Evolutionary conservation across 371 early-diverging fungal genomes (phyloP), one percentile per base, ranked within the genome.

Genomic region (Chytridium lagenaria): DNA sequence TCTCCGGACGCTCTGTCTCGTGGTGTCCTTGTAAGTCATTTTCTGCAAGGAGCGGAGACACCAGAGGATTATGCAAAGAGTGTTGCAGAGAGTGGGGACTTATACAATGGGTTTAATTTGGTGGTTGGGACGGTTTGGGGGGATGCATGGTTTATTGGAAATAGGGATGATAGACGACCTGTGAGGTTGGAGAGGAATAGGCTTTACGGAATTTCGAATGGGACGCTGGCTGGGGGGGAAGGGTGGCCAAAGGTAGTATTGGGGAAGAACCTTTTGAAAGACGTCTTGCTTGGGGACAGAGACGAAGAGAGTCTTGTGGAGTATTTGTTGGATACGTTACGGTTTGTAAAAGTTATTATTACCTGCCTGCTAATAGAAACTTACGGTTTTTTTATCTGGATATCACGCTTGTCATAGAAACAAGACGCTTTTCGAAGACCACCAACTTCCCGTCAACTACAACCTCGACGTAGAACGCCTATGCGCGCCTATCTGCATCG

Each of bases 61-160:
- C 33, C 74, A 15, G 61, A 30, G 15, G 40, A 12, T n/a, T 81
- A 77, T 59, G 70, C 70, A 0, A 16, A 12, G 30, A 34, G 7
- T 0, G 40, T 81, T 12, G 33, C 68, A 30, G n/a, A 1, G 2
- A 31, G 72, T 0, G 1, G 61, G 16, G 40, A 63, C 3, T 2
- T 50, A 33, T 83, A 77, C 77, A 78, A 79, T 61, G 83, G 83
- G 16, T 83, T 83, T 74, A 83, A 83, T 52, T 61, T 83, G 19
- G 78, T 83, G 30, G 78, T 80, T 2, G 83, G 83, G 12, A 55
- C 57, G 44, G 50, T 76, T n/a, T 38, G 5, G 2, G 28, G 22
- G 1, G 61, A 65, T 1, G 78, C 64, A 10, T 78, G 69, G 69
- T 79, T 80, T 51, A 51, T 67, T 51, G 79, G 79, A 10, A 79